A percentile compares a stretch with the other conserved stretches of the same genome.
These are phyloP conservation scores for Skeletonema marinoi DNA, from an alignment of 108 stramenopile genomes.

Conservation along the genomic window DNA sequence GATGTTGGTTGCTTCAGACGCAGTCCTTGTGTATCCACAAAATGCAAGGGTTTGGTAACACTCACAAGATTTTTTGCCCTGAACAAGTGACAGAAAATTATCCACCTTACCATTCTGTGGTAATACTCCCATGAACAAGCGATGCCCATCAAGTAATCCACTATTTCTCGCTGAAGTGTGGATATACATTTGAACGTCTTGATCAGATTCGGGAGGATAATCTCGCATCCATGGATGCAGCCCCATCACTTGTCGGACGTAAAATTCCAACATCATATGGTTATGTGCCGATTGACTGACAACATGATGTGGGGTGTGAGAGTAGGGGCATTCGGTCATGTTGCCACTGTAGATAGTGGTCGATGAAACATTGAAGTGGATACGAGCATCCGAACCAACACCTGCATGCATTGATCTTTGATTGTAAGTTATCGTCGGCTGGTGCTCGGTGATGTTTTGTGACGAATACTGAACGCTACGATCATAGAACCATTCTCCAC, in stretches of 20 bases:
- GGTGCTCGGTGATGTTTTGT: not conserved
- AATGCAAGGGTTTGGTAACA: constrained; percentile 15
- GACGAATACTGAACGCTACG: not conserved
- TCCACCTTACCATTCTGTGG: not conserved
- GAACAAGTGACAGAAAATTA: not conserved
- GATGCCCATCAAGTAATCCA: constrained; percentile 33
- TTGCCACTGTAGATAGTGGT: not conserved
- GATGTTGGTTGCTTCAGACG: not conserved
- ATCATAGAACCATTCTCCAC: not conserved
- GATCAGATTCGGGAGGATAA: constrained; percentile 8
- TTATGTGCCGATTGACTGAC: constrained; percentile 41
- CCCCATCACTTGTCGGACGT: constrained; percentile 25
- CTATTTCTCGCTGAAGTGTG: constrained; percentile 17
- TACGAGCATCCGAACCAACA: no score
- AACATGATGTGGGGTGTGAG: constrained; percentile 25
- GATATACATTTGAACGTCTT: constrained; percentile 11
- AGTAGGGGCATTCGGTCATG: constrained; percentile 20
- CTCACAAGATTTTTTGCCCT: constrained; percentile 1
- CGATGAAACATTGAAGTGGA: not conserved
- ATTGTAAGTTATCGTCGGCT: not conserved
- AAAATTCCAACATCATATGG: constrained; percentile 55
- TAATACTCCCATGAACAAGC: not conserved
- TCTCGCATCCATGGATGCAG: constrained; percentile 25
- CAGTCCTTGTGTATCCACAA: constrained; percentile 14
- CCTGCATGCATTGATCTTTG: no score